Evolutionary conservation across 257 asterid species (phyloP).

Genomic region (Solanum corneliomulleri): DNA sequence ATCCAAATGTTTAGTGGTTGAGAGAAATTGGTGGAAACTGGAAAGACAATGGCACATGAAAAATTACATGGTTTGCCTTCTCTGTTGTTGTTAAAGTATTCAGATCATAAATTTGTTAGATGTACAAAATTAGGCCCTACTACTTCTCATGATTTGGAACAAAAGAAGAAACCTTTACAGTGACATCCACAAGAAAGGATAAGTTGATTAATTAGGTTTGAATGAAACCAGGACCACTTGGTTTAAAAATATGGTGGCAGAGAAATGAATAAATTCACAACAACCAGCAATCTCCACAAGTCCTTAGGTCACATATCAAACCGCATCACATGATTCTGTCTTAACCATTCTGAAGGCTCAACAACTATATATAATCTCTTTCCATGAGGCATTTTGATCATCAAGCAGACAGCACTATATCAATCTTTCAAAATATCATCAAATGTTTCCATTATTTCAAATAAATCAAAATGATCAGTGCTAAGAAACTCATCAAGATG

Average conservation of each 20-base stretch:
- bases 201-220: not conserved
- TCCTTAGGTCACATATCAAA: not conserved
- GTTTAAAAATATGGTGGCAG: not conserved
- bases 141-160: not conserved
- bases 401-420: not conserved
- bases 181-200: not conserved
- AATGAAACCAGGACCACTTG: not conserved
- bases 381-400: not conserved
- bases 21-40: not conserved
- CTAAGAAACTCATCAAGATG: not conserved
- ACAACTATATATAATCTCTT: not conserved
- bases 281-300: not conserved
- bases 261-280: not conserved
- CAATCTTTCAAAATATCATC: not conserved
- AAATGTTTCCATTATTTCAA: not conserved
- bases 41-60: not conserved
- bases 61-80: not conserved
- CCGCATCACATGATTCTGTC: not conserved
- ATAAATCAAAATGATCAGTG: not conserved
- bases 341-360: not conserved
- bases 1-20: not conserved
- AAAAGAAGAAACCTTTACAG: not conserved
- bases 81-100: not conserved
- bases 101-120: not conserved
- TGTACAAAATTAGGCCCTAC: not conserved